phyloP scores from a whole-genome alignment of 768 basidiomycete species.

The Phaffia australis region DNA sequence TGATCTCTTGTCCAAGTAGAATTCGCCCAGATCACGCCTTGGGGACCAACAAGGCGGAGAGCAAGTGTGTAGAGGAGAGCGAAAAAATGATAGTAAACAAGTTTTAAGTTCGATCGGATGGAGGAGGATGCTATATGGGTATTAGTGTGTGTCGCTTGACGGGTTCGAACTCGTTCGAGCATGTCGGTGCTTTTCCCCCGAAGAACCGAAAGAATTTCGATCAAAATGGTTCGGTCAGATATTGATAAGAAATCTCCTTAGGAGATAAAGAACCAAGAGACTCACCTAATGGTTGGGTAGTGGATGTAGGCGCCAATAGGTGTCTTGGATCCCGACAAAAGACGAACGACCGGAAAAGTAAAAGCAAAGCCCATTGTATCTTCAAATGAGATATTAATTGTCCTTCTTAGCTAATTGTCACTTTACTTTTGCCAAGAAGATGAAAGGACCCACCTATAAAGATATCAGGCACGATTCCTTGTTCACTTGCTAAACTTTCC shows the following conservation, averaged over 20 bases:
- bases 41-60: conserved; percentile 49
- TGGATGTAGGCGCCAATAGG: conserved; percentile 86
- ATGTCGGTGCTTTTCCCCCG: conserved; percentile 58
- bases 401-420: conserved; percentile 15
- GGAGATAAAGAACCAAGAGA: neutral
- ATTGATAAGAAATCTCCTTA: neutral
- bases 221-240: neutral
- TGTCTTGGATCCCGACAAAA: conserved; percentile 47
- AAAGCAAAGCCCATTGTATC: conserved; percentile 99
- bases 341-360: conserved; percentile 65
- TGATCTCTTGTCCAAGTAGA: conserved; percentile 90
- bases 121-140: conserved; percentile 48
- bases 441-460: conserved; percentile 59
- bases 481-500: conserved; percentile 55
- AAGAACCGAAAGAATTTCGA: neutral
- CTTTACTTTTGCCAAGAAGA: conserved; percentile 9
- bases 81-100: conserved; percentile 76
- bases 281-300: conserved; percentile 68
- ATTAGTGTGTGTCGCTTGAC: conserved; percentile 56
- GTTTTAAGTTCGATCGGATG: conserved; percentile 52
- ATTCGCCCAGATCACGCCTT: conserved; percentile 64
- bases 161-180: conserved; percentile 63
- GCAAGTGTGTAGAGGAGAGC: conserved; percentile 70
- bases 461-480: conserved; percentile 68
- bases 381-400: conserved; percentile 33